A percentile compares a stretch with the other conserved stretches of the same genome.
These are phyloP conservation scores for Chlorella sp. DNA, from an alignment of 139 green algal genomes.

Conservation along the genomic window DNA sequence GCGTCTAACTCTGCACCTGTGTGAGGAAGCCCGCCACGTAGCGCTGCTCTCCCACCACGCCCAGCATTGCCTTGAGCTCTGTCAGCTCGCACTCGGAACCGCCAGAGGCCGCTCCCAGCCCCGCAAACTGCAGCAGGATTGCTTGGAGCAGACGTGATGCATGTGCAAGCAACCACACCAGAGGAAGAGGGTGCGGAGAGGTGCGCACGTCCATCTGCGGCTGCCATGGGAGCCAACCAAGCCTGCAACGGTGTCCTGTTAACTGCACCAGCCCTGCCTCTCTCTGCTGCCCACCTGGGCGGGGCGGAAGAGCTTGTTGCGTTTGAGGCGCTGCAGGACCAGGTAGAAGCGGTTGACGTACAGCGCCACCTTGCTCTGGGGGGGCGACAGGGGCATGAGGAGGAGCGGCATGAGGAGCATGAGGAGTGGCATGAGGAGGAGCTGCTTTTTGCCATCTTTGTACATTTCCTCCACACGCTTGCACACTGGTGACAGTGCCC, in stretches of 20 bases:
- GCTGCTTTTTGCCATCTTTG: no score
- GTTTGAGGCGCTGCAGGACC: conserved; percentile 78
- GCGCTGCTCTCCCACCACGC: conserved; percentile 59
- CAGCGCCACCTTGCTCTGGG: conserved; percentile 77
- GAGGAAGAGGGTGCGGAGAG: no score
- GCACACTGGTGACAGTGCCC: no score
- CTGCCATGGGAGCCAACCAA: no score
- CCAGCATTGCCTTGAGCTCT: conserved; percentile 84
- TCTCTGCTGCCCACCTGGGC: not conserved
- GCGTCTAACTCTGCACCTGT: no score
- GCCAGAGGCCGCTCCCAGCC: not conserved
- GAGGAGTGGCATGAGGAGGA: no score
- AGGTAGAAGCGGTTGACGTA: conserved; percentile 79
- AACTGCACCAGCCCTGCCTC: not conserved
- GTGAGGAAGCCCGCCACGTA: conserved; percentile 87
- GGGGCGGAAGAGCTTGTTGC: conserved; percentile 70
- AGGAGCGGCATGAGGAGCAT: not conserved
- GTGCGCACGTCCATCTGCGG: no score
- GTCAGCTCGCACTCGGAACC: conserved; percentile 65
- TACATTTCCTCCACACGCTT: no score
- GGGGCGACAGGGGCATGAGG: not conserved
- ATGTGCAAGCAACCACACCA: no score
- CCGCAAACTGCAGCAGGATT: conserved; percentile 15
- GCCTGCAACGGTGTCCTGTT: no score
- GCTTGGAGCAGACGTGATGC: no score